Evolutionary conservation across 768 basidiomycete species (phyloP), one percentile per base, ranked within the genome.

Genomic region (Leucocoprinus leucothites): DNA sequence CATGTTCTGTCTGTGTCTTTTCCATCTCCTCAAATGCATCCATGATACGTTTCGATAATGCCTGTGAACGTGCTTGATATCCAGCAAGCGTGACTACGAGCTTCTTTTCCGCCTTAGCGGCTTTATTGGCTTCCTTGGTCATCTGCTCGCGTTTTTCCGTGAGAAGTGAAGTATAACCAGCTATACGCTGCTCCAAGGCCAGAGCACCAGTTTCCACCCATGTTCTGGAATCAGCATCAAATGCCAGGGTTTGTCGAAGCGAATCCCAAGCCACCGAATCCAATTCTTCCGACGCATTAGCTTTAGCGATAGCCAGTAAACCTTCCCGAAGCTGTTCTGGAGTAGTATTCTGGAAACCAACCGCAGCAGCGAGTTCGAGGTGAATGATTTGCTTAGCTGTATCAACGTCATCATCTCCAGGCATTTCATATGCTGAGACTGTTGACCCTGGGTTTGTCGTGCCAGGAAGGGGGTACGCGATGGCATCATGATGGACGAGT

Each of bases 71-170:
- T 36, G 81, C 79, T 65, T 91, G 83, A 68, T 98, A 98, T 8
- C 97, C 97, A n/a, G 94, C 94, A 2, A 98, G 82, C 13, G 82
- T 81, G 55, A 94, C 83, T 8, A 77, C 80, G 9, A 98, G 81
- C 69, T 94, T 96, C 82, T 94, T 97, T 77, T 98, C 96, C 4
- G 78, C 66, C 75, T 97, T 98, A 19, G 81, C 69, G 0, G 90
- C 88, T 66, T 89, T 92, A 51, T 77, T 80, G 0, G 91, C 89
- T 64, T 95, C 90, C 65, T 82, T 84, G 31, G 84, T 72, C 86
- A 99, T 93, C 48, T 72, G 68, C 14, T 86, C 86, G 24, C 86
- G 82, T 52, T 77, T 76, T 48, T 83, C 76, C 6, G 82, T 76
- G 53, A 96, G 74, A 35, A 89, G 70, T 5, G 77, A 67, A 0